Evolutionary conservation across 495 filamentous ascomycete species (phyloP).

Genomic region (Aspergillus nidulans): DNA sequence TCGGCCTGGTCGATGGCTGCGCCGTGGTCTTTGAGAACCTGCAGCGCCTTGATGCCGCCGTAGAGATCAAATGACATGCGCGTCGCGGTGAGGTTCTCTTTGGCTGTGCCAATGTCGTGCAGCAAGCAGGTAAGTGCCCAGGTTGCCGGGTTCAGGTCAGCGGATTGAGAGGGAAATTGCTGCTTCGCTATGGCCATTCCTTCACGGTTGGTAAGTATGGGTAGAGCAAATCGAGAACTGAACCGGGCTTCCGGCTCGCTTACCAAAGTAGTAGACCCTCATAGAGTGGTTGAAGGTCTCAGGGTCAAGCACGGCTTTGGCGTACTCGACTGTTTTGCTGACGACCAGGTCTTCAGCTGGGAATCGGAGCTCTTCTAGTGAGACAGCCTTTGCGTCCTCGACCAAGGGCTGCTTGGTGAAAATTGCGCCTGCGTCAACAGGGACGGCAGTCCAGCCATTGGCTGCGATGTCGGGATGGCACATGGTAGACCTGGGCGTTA

Average conservation of each 20-base stretch:
- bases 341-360: conserved; percentile 21
- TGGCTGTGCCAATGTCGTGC: conserved; percentile 69
- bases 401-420: conserved; percentile 22
- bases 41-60: conserved; percentile 40
- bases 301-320: conserved; percentile 18
- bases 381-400: conserved; percentile 12
- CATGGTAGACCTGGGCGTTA: conserved; percentile 9
- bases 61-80: conserved; percentile 47
- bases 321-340: conserved; percentile 22
- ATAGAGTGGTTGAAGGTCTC: conserved; percentile 70
- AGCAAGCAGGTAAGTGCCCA: conserved; percentile 61
- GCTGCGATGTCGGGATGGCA: conserved; percentile 21
- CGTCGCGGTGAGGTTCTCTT: conserved; percentile 55
- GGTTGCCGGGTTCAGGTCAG: conserved; percentile 28
- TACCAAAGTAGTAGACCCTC: conserved; percentile 68
- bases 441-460: conserved; percentile 27
- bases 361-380: conserved; percentile 21
- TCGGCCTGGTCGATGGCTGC: conserved; percentile 34
- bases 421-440: conserved; percentile 25
- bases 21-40: conserved; percentile 53
- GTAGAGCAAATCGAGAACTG: background rate
- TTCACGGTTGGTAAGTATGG: background rate
- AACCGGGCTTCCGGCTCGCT: background rate
- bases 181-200: conserved; percentile 27
- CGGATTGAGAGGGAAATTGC: conserved; percentile 21